Base-by-base conservation (phyloP, 2,329 filamentous ascomycete species). In the Helotiales sp. region DNA sequence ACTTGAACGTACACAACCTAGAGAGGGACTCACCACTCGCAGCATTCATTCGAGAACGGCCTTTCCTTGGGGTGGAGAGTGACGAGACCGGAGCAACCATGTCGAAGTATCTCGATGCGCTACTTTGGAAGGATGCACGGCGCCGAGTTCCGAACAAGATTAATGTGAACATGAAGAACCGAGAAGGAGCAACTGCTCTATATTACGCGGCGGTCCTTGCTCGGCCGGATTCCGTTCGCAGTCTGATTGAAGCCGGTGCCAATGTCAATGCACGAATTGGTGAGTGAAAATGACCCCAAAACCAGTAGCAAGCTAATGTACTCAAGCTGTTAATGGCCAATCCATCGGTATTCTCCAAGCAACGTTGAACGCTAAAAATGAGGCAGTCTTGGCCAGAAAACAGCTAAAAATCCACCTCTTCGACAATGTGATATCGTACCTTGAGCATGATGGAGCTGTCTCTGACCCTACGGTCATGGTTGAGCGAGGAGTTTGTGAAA, bases 41-140 rank as follows among this genome's bases (percentile, higher is more conserved):
- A 8, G 52, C 40, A 17, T 64, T 64, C 62, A 58, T 64, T 8
- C 54, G 32, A 2, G 54, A 59, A 20, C 52, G 62, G 1, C 62
- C 62, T 3, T 64, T 50, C 8, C 28, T 50, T 6, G 37, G 62
- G 17, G 20, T 64, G 5, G 61, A 64, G 28, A 58, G 43, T 22
- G 52, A 60, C 6, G 64, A 64, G n/a, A 64, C 62, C 1, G 62
- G 62, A 26, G 62, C 64, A 47, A 68, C 66, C 7, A 67, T 69
- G 60, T 69, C 64, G 6, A 70, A 70, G 50, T 70, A 70, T 28
- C 59, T 70, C 17, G 62, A 64, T 20, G 62, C 62, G 1, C 54
- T 64, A 7, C 62, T 64, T 3, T 64, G 62, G 66, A 65, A 63
- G 26, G 63, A 68, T 63, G 20, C 37, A 1, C 43, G 63, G 52